A percentile compares a stretch with the other conserved stretches of the same genome.
phyloP scores from a whole-genome alignment of 2,329 filamentous ascomycete genomes.

The Neoascochyta sp. region DNA sequence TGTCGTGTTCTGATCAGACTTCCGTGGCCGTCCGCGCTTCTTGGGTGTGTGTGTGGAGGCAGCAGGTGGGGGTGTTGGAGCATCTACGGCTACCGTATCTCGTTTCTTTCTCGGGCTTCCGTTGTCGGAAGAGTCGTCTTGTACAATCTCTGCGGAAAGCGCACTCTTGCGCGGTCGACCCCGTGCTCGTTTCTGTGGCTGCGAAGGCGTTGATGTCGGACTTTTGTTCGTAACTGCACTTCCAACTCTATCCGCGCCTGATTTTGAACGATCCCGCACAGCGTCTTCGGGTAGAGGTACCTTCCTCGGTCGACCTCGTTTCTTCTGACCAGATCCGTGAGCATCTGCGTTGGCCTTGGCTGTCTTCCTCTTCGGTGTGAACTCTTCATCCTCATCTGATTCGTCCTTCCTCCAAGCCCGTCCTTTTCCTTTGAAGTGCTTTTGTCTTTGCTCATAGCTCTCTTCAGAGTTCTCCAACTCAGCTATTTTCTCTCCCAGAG shows the following conservation, averaged over 20 bases:
- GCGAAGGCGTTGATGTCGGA: conserved; percentile 2
- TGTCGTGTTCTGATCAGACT: conserved; percentile 7
- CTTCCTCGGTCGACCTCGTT: conserved; percentile 20
- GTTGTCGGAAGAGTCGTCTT: conserved; percentile 10
- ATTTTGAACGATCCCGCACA: conserved; percentile 12
- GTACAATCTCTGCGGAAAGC: conserved; percentile 17
- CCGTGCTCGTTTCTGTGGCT: conserved; percentile 10
- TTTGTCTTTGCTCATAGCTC: conserved; percentile 3
- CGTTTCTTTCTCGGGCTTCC: conserved; percentile 1
- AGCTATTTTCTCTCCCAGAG: no score
- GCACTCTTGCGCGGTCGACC: conserved; percentile 16
- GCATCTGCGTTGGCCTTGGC: conserved; percentile 2
- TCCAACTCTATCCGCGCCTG: no score
- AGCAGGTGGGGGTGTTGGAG: not conserved
- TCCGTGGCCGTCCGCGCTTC: conserved; percentile 13
- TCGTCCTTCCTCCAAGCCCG: conserved; percentile 32
- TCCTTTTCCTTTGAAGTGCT: conserved; percentile 33
- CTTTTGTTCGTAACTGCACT: not conserved
- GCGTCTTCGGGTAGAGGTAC: conserved; percentile 16
- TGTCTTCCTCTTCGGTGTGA: conserved; percentile 20
- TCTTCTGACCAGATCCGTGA: conserved; percentile 8
- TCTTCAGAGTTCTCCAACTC: no score
- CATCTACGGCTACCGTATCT: no score
- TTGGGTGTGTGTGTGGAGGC: conserved; percentile 6
- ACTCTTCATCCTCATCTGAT: conserved; percentile 31